Conservation (phyloP, 2,329 filamentous ascomycete genomes). For the Escovopsis sp. region DNA sequence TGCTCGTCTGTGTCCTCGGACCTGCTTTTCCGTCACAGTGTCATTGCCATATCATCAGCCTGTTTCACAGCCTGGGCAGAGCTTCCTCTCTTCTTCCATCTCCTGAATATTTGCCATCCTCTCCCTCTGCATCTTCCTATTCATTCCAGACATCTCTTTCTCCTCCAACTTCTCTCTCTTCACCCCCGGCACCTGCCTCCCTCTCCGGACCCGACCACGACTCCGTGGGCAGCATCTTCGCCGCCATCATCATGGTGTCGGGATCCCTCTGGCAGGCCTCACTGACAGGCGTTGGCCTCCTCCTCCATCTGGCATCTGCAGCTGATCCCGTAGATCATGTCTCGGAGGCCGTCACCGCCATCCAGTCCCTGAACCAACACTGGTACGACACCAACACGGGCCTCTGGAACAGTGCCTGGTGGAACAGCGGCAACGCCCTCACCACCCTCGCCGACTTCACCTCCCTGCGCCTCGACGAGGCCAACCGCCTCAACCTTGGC, state of each 20-base stretch:
- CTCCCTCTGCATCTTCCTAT: no score
- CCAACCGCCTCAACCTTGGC: constrained; percentile 23
- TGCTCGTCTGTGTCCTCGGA: constrained; percentile 1
- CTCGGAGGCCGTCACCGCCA: constrained; percentile 3
- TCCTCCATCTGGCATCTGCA: constrained; percentile 1
- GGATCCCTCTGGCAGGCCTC: constrained; percentile 5
- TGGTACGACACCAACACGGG: constrained; percentile 48
- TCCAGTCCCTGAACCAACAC: constrained; percentile 29
- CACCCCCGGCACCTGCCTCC: no score
- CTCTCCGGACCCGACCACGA: no score
- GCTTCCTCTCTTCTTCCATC: no score
- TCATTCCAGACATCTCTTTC: no score
- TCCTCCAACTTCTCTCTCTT: not conserved
- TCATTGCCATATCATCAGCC: not conserved
- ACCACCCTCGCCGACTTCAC: constrained; percentile 44
- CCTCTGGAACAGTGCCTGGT: constrained; percentile 53
- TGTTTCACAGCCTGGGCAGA: not conserved
- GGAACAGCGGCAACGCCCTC: constrained; percentile 55
- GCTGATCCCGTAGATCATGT: constrained; percentile 2
- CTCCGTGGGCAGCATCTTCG: not conserved
- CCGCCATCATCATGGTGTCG: constrained; percentile 3
- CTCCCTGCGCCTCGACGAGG: constrained; percentile 15
- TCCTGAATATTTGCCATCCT: no score
- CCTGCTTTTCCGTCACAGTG: constrained; percentile 1
- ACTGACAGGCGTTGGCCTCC: constrained; percentile 2